Base-by-base conservation (phyloP, 2,329 filamentous ascomycete genomes). In the Ceratocystis huliohia region DNA sequence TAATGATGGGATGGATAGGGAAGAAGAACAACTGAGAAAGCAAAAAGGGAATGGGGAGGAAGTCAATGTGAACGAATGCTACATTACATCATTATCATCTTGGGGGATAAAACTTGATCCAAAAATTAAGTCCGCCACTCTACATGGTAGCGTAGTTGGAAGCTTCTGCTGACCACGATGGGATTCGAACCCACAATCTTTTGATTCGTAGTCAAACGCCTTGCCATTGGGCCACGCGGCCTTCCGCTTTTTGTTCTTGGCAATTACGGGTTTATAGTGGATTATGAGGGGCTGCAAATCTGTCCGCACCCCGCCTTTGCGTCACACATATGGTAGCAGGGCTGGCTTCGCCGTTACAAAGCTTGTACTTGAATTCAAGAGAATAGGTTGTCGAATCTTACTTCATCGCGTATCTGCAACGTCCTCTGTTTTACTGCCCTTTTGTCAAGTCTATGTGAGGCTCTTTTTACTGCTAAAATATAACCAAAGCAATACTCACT, bases 181-280 rank as follows among this genome's bases (percentile, higher is more conserved):
- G 46, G 63, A 64, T 56, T 64, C 63, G 63, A 64, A 64, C 46
- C 63, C 46, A 64, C 63, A 64, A 56, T 64, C 45, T 64, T 64
- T 64, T 56, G 46, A 64, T 64, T 64, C 63, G 63, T 64, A 64
- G 63, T 64, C 63, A 64, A 64, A 64, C 63, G 45, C 63, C 63
- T 64, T 64, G 63, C 63, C 46, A 64, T 64, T 64, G 63, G 63
- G 63, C 63, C 46, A 64, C 63, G 63, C 63, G 63, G 46, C 63
- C 66, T 61, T 67, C 45, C 48, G 17, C n/a, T 44, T 57, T 8
- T 20, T 59, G 50, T 4, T 59, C 20, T 56, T 61, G 8, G 10
- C 15, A 59, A 15, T 0, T 2, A 3, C 0, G 13, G 3, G 30
- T 56, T 1, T 56, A 57, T 22, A 28, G 30, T 1, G 2, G 17